Evolutionary conservation across 495 filamentous ascomycete genomes (phyloP), one percentile per base, ranked within the genome.

Genomic region (Hyphodiscus hymeniophilus): DNA sequence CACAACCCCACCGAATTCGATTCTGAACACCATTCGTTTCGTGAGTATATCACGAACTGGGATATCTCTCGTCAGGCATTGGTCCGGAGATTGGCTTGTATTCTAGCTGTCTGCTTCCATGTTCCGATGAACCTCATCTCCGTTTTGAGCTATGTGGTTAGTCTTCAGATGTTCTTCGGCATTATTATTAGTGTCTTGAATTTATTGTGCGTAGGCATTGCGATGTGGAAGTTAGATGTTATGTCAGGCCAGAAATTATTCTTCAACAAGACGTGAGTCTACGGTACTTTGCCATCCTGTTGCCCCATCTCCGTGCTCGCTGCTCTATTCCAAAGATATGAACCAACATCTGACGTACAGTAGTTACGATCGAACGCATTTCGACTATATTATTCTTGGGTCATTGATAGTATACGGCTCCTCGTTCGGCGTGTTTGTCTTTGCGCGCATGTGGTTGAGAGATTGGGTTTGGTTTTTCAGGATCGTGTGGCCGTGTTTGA

Each of bases 211-310:
- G 13, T 46, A 36, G 36, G 12, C 4, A n/a, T 38, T 8, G 20
- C 23, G 8, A 13, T 52, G 36, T 52, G 42, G 50, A 52, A 39
- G 32, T 28, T 52, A 17, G 50, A 52, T 42, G 15, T 35, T 20
- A 52, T 52, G 50, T 17, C 35, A 10, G 50, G 50, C 1, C 23
- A 41, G 43, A 46, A 42, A 38, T 6, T 35, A 28, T 52, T 52
- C 23, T 46, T 39, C 22, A 24, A 36, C 10, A 42, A 13, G 35
- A 24, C 41, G 50, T 47, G 22, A 32, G 49, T 51, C 26, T 28
- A 5, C 26, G 10, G 10, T 10, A 4, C 26, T 10, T 28, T 10
- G 5, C 26, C 26, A 4, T 28, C 26, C 26, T 28, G n/a, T 47
- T 22, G 20, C 15, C 15, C 2, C 12, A 18, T 23, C 43, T 0